Percentiles rank a stretch among this genome's conserved stretches.
Conservation (phyloP, 2,329 filamentous ascomycete species). For the Cercospora beticola region DNA sequence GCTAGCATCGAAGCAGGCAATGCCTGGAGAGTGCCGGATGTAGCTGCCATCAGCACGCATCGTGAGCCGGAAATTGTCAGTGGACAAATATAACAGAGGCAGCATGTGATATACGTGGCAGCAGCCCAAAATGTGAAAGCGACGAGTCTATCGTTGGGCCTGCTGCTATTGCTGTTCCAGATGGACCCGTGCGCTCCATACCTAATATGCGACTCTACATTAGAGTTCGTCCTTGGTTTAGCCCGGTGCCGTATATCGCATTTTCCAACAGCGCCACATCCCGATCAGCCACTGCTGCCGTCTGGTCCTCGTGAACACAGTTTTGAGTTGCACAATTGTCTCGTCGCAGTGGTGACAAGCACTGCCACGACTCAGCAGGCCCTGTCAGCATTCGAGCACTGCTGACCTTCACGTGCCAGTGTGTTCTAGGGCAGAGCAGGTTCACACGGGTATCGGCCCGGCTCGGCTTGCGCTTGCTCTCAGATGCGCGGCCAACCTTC, state of each 20-base stretch:
- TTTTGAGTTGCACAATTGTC: not conserved
- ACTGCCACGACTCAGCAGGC: not conserved
- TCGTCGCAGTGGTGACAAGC: not conserved
- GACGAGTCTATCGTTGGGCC: constrained; percentile 12
- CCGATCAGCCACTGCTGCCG: not conserved
- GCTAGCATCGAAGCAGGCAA: constrained; percentile 17
- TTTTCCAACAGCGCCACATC: not conserved
- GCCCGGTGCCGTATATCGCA: not conserved
- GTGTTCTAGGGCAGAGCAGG: not conserved
- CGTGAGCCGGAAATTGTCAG: not conserved
- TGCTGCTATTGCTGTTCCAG: constrained; percentile 3
- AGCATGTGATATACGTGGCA: not conserved
- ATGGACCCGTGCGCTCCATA: not conserved
- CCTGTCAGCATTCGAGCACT: not conserved
- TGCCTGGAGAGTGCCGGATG: constrained; percentile 4
- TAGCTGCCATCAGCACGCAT: constrained; percentile 2
- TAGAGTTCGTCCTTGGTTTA: not conserved
- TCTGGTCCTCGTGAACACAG: not conserved
- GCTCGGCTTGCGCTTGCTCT: not conserved
- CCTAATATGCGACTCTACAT: not conserved
- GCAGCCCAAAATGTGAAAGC: not conserved
- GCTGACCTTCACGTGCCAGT: not conserved
- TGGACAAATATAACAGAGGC: not conserved
- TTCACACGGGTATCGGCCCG: not conserved
- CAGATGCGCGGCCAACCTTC: not conserved